A percentile compares a stretch with the other conserved stretches of the same genome.
Conservation (phyloP, 441 rosid species). For the Populus tomentosa region DNA sequence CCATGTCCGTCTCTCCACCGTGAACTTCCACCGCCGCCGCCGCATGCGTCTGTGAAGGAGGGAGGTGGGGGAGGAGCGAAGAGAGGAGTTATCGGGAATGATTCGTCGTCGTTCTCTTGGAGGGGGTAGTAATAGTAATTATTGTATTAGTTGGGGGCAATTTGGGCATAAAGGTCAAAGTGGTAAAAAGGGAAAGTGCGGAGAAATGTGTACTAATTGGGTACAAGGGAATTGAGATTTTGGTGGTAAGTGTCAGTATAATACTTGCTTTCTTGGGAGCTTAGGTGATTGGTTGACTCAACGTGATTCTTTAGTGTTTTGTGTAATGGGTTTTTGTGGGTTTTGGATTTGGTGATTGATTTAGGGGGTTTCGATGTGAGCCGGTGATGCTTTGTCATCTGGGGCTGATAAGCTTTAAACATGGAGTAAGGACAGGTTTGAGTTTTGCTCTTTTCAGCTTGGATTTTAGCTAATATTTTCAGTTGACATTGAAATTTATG, state of each 20-base stretch:
- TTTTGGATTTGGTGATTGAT: slow-evolving; percentile 7
- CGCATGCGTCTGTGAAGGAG: slow-evolving; percentile 9
- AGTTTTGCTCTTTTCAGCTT: neutral
- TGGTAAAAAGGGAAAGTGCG: too few relatives aligned
- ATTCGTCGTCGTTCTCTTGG: slow-evolving; percentile 5
- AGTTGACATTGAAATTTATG: neutral
- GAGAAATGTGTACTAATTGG: too few relatives aligned
- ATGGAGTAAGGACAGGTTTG: slow-evolving; percentile 87
- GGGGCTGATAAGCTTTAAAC: slow-evolving; percentile 91
- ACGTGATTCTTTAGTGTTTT: neutral
- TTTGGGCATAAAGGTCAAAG: too few relatives aligned
- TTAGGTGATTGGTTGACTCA: too few relatives aligned
- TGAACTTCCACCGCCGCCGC: slow-evolving; percentile 48
- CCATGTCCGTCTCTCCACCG: slow-evolving; percentile 73
- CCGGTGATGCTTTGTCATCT: slow-evolving; percentile 82
- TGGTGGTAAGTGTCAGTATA: too few relatives aligned
- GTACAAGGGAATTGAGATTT: too few relatives aligned
- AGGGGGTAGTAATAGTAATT: too few relatives aligned
- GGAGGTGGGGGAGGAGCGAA: slow-evolving; percentile 33
- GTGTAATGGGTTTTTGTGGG: neutral
- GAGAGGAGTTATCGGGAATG: slow-evolving; percentile 54
- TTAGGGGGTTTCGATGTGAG: slow-evolving; percentile 6
- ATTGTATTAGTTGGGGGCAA: too few relatives aligned
- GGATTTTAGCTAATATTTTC: neutral
- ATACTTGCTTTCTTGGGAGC: too few relatives aligned